Evolutionary conservation across 2,329 filamentous ascomycete genomes (phyloP), one percentile per base, ranked within the genome.

Genomic region (Orbilia javanica): DNA sequence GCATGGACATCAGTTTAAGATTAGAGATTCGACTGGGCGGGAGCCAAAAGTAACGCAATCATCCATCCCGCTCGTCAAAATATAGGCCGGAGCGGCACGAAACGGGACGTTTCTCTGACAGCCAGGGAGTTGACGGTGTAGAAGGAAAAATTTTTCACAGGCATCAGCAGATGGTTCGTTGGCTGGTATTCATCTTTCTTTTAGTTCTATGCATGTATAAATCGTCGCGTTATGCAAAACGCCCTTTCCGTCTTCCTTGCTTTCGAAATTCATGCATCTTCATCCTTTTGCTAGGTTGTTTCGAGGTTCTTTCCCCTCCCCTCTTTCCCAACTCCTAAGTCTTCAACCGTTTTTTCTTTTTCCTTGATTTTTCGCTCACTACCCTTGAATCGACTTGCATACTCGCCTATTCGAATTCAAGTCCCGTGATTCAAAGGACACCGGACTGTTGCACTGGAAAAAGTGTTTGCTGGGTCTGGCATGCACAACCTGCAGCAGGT

Each of bases 41-140:
- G 62, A 68, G 55, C 64, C 71, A 62, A 64, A 72, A 78, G 74
- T 72, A 78, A 78, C 74, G 74, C 74, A 78, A 78, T 78, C 66
- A 67, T 31, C 73, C 73, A 77, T 71, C 66, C 73, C 46, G 65
- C 63, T 72, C 67, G 74, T 72, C 62, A 67, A 72, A 55, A 62
- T 39, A 66, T 46, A 64, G 46, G 20, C 36, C 67, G 74, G 67
- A 63, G 74, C 67, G 74, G 74, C 74, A 78, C 74, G 74, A 78
- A 78, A 78, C 74, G 74, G 74, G 67, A 72, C 74, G 74, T 78
- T 70, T 71, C 62, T 63, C 44, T 67, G 62, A 78, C 62, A 57
- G 46, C 34, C 53, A 22, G 50, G 64, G 42, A 50, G 27, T 20
- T 13, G 48, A 64, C 18, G 53, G 42, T 60, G 52, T 34, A 20